Evolutionary conservation across 2,329 filamentous ascomycete species (phyloP).

Genomic region (Curvularia sp.): DNA sequence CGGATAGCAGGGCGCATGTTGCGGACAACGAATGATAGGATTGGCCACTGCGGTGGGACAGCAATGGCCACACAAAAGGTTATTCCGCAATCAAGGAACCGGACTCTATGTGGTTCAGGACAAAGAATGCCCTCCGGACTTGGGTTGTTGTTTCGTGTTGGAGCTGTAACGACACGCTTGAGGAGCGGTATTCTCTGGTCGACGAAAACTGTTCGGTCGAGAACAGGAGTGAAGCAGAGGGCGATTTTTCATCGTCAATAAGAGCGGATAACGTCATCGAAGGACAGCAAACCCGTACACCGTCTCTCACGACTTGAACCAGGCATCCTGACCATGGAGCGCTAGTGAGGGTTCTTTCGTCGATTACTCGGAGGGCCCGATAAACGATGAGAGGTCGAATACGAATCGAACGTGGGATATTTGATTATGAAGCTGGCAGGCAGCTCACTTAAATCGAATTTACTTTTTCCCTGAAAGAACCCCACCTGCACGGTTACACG

Average conservation of each 20-base stretch:
- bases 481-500: slow-evolving; percentile 5
- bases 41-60: not conserved
- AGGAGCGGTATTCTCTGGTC: not conserved
- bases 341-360: slow-evolving; percentile 1
- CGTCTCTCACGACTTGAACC: not conserved
- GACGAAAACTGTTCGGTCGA: not conserved
- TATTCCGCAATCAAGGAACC: not conserved
- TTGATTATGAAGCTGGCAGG: not conserved
- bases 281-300: slow-evolving; percentile 1
- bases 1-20: not conserved
- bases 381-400: not conserved
- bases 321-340: slow-evolving; percentile 4
- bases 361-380: not conserved
- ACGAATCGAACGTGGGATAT: not conserved
- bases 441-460: slow-evolving; percentile 14
- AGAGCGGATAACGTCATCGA: not conserved
- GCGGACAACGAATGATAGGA: not conserved
- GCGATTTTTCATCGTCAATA: not conserved
- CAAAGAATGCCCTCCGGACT: not conserved
- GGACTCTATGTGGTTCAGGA: not conserved
- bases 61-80: not conserved
- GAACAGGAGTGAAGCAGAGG: not conserved
- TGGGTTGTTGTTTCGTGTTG: not conserved
- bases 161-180: not conserved
- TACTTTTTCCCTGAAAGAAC: slow-evolving; percentile 1